Evolutionary conservation across 2,329 filamentous ascomycete genomes (phyloP).

Genomic region (Hymenoscyphus albidus): DNA sequence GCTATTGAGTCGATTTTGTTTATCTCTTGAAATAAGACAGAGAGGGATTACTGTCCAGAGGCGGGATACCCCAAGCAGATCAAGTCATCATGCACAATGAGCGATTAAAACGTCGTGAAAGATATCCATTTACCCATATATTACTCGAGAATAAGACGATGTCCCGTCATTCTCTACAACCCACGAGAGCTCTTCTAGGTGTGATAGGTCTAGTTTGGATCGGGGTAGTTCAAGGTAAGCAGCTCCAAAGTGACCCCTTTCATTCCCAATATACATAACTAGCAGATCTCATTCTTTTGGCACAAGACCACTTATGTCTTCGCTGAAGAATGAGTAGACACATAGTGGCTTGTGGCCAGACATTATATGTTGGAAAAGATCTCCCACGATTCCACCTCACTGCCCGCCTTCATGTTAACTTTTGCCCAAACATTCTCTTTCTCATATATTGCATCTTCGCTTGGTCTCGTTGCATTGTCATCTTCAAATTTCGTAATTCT

Average conservation of each 20-base stretch:
- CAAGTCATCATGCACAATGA: too few relatives aligned
- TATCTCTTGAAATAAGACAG: too few relatives aligned
- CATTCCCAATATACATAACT: background rate
- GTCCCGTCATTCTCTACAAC: background rate
- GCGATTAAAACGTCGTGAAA: background rate
- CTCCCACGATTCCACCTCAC: background rate
- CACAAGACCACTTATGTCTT: background rate
- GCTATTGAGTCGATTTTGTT: too few relatives aligned
- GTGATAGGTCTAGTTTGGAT: background rate
- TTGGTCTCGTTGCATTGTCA: too few relatives aligned
- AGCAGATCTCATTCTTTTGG: background rate
- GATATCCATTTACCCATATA: background rate
- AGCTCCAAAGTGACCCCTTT: background rate
- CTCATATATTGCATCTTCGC: background rate
- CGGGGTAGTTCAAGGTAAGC: background rate
- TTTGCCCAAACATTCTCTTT: background rate
- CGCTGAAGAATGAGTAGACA: background rate
- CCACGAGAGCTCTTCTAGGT: background rate
- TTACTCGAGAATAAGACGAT: background rate
- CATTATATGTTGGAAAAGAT: background rate
- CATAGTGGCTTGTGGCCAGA: background rate
- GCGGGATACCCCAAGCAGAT: too few relatives aligned
- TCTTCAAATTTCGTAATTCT: too few relatives aligned
- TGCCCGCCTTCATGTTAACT: background rate
- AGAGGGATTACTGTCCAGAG: too few relatives aligned